Evolutionary conservation across 2,329 filamentous ascomycete genomes (phyloP).

Genomic region (Gaeumannomyces sp.): DNA sequence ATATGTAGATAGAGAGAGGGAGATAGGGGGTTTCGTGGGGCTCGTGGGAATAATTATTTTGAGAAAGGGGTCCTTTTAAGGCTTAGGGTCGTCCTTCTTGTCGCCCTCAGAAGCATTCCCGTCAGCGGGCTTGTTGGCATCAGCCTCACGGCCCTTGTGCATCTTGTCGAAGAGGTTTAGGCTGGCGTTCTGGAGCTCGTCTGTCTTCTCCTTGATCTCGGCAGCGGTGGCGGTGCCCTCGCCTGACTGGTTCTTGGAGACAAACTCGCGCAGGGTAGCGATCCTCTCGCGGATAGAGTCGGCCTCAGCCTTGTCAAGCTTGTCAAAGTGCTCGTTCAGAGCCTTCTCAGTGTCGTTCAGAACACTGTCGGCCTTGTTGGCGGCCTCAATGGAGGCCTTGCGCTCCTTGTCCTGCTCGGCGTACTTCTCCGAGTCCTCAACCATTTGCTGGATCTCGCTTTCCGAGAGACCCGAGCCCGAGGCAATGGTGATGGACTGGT

Average conservation of each 20-base stretch:
- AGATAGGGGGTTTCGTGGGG: not conserved
- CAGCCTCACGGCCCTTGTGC: constrained; percentile 86
- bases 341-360: constrained; percentile 98
- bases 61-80: constrained; percentile 35
- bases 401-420: constrained; percentile 93
- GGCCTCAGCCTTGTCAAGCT: constrained; percentile 92
- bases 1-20: constrained; percentile 15
- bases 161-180: constrained; percentile 99
- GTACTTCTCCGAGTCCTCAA: constrained; percentile 95
- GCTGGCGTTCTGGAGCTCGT: constrained; percentile 92
- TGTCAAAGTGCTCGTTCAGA: constrained; percentile 92
- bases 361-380: constrained; percentile 95
- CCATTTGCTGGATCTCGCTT: constrained; percentile 92
- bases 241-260: constrained; percentile 90
- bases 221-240: constrained; percentile 80
- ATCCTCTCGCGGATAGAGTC: constrained; percentile 95
- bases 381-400: constrained; percentile 89
- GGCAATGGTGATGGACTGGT: constrained; percentile 98
- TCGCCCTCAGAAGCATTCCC: constrained; percentile 54
- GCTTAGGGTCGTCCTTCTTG: constrained; percentile 72
- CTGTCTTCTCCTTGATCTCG: constrained; percentile 97
- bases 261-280: constrained; percentile 73
- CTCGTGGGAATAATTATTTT: constrained; percentile 12
- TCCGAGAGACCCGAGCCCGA: constrained; percentile 96
- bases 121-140: constrained; percentile 50